These are phyloP conservation scores for Phytophthora boehmeriae DNA, from an alignment of 352 stramenopile species.

Conservation along the genomic window DNA sequence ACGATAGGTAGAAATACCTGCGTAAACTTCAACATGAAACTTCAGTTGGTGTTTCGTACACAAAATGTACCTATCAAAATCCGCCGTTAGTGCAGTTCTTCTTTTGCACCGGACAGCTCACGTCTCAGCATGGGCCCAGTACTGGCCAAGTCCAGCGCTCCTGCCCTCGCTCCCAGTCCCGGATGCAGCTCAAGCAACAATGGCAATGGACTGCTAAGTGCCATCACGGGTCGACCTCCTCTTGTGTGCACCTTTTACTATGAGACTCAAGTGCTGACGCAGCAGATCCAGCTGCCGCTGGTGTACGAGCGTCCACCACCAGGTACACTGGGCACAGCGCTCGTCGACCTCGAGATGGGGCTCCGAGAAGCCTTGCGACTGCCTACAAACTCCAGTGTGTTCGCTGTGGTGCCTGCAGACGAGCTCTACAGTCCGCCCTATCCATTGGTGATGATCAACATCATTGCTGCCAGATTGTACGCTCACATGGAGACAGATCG, in stretches of 20 bases:
- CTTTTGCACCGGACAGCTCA: not conserved
- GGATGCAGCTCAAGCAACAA: not conserved
- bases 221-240: constrained; percentile 44
- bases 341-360: constrained; percentile 80
- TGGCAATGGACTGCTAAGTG: constrained; percentile 17
- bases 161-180: not conserved
- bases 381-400: constrained; percentile 61
- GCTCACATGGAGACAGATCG: constrained; percentile 38
- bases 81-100: constrained; percentile 3
- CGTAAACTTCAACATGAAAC: not conserved
- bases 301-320: constrained; percentile 57
- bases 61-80: constrained; percentile 16
- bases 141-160: constrained; percentile 19
- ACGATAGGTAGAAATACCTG: too few species aligned
- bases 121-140: constrained; percentile 20
- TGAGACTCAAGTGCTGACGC: constrained; percentile 49
- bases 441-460: constrained; percentile 86
- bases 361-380: constrained; percentile 70
- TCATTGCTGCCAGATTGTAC: constrained; percentile 52
- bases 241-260: constrained; percentile 81
- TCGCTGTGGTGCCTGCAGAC: constrained; percentile 72
- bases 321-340: constrained; percentile 47
- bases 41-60: too few species aligned
- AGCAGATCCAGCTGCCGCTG: constrained; percentile 66
- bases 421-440: constrained; percentile 82